Percentiles rank a stretch among this genome's conserved stretches.
Conservation (phyloP, 73 alveolate genomes). For the Paraurostyla sp. region DNA sequence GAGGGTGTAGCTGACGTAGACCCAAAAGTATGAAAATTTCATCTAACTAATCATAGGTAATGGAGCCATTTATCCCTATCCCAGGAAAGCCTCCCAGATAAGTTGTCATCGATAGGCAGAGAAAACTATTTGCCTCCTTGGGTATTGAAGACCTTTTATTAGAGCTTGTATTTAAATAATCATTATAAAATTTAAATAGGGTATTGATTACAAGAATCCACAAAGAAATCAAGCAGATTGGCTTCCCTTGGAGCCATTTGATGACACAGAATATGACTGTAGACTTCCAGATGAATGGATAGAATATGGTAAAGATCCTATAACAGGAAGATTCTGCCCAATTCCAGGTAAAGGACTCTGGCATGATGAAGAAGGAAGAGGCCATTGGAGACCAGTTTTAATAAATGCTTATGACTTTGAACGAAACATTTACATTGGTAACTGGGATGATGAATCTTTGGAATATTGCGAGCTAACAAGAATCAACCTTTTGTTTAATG, state of each 20-base stretch:
- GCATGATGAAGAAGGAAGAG: constrained; percentile 92
- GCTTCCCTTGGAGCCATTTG: constrained; percentile 99
- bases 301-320: constrained; percentile 85
- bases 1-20: constrained; percentile 89
- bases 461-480: constrained; percentile 70
- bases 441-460: constrained; percentile 88
- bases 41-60: constrained; percentile 37
- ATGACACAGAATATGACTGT: constrained; percentile 98
- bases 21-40: constrained; percentile 74
- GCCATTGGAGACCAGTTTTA: constrained; percentile 91
- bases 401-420: constrained; percentile 79
- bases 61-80: constrained; percentile 97
- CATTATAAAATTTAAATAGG: constrained; percentile 62
- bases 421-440: constrained; percentile 85
- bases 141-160: constrained; percentile 92
- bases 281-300: constrained; percentile 99
- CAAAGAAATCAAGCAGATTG: constrained; percentile 92
- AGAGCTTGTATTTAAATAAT: constrained; percentile 74
- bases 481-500: constrained; percentile 77
- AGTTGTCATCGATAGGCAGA: constrained; percentile 97
- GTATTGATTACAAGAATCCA: constrained; percentile 88
- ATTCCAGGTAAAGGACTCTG: constrained; percentile 94
- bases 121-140: constrained; percentile 95
- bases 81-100: constrained; percentile 98
- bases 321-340: constrained; percentile 86